Percentiles rank a stretch among this genome's conserved stretches.
These are phyloP conservation scores for Linum trigynum DNA, from an alignment of 345 rosid species.

Conservation along the genomic window DNA sequence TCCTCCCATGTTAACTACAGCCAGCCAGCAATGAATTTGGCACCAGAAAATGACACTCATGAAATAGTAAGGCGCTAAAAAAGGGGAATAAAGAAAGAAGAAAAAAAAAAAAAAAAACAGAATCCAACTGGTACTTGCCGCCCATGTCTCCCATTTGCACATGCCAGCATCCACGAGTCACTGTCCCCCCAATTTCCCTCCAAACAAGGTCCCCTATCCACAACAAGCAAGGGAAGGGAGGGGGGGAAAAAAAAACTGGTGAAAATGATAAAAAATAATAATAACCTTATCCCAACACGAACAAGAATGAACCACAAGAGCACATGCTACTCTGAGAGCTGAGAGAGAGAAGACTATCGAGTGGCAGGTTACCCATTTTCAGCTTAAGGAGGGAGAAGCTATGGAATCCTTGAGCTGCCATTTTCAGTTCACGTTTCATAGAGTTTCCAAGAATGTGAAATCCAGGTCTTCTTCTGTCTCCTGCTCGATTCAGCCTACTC, in stretches of 20 bases:
- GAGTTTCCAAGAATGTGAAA: conserved; percentile 20
- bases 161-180: conserved; percentile 11
- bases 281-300: background rate
- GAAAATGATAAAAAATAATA: too few relatives aligned
- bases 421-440: conserved; percentile 23
- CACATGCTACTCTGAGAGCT: background rate
- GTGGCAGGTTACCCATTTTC: background rate
- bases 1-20: background rate
- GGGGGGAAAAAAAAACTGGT: too few relatives aligned
- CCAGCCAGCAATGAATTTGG: background rate
- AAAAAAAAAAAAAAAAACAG: too few relatives aligned
- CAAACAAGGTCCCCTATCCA: conserved; percentile 12
- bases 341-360: background rate
- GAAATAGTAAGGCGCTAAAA: background rate
- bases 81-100: too few relatives aligned
- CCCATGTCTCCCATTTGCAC: background rate
- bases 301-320: conserved; percentile 26
- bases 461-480: conserved; percentile 37
- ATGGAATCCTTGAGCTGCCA: conserved; percentile 60
- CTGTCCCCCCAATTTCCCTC: conserved; percentile 13
- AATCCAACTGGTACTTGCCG: background rate
- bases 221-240: conserved; percentile 5
- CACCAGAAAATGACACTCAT: background rate
- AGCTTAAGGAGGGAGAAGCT: conserved; percentile 7
- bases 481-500: conserved; percentile 70